phyloP scores from a whole-genome alignment of 2,329 filamentous ascomycete species.

The Coleophoma crateriformis region DNA sequence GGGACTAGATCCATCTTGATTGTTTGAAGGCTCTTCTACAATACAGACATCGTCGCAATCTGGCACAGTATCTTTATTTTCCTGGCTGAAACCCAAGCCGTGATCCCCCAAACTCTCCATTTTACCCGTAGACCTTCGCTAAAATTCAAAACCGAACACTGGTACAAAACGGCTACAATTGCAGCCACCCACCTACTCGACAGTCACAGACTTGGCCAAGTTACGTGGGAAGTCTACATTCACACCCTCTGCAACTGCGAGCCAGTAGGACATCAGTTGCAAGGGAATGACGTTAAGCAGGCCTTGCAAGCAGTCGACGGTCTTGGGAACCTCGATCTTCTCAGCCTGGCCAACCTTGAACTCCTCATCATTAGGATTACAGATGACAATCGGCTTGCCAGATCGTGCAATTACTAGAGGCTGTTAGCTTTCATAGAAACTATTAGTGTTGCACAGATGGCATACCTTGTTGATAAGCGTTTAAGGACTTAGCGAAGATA shows the following conservation, averaged over 20 bases:
- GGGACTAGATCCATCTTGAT: too few relatives aligned
- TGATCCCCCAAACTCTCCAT: background rate
- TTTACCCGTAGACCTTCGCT: background rate
- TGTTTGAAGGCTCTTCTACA: too few relatives aligned
- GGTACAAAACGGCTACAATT: too few relatives aligned
- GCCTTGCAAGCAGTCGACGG: conserved; percentile 91
- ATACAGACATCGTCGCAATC: too few relatives aligned
- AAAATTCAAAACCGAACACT: too few relatives aligned
- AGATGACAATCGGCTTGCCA: conserved; percentile 97
- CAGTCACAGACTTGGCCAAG: conserved; percentile 97
- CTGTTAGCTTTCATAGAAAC: conserved; percentile 21
- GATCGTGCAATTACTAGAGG: conserved; percentile 80
- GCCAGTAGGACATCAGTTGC: conserved; percentile 98
- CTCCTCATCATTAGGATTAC: conserved; percentile 84
- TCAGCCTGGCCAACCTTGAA: conserved; percentile 85
- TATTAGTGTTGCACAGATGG: conserved; percentile 3
- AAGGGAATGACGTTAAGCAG: conserved; percentile 96
- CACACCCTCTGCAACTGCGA: conserved; percentile 89
- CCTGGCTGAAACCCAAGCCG: background rate
- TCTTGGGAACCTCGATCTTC: conserved; percentile 96
- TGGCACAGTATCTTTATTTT: background rate
- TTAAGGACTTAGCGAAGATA: conserved; percentile 98
- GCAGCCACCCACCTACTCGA: conserved; percentile 62
- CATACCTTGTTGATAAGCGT: conserved; percentile 94
- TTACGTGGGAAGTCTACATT: conserved; percentile 99